These are phyloP conservation scores for Suaeda aralocaspica DNA, from an alignment of 148 eudicot genomes.

Conservation along the genomic window DNA sequence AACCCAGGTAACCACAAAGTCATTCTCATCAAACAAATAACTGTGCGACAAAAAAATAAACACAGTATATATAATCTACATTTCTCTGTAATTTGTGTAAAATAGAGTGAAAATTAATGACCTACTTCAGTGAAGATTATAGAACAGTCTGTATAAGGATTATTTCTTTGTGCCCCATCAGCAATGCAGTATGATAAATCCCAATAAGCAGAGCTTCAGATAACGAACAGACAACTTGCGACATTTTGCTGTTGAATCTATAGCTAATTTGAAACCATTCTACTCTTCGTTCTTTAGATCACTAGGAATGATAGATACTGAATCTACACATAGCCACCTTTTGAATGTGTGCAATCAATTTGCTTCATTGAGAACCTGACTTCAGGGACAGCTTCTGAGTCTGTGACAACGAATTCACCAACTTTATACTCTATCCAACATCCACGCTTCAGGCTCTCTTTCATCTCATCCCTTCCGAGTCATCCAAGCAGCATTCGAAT, in stretches of 20 bases:
- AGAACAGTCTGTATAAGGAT: not conserved
- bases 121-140: conserved; percentile 22
- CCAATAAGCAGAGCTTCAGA: not conserved
- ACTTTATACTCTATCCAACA: conserved; percentile 89
- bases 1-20: conserved; percentile 20
- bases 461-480: conserved; percentile 42
- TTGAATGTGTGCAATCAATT: conserved; percentile 97
- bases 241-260: conserved; percentile 12
- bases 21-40: conserved; percentile 17
- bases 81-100: conserved; percentile 18
- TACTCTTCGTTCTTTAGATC: conserved; percentile 46
- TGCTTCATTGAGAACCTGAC: conserved; percentile 87
- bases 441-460: conserved; percentile 73
- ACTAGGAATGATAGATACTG: conserved; percentile 73
- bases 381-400: conserved; percentile 52
- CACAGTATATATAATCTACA: conserved; percentile 7
- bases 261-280: conserved; percentile 32
- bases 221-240: conserved; percentile 24
- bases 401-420: conserved; percentile 65
- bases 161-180: not conserved
- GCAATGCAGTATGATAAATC: conserved; percentile 3
- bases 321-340: conserved; percentile 96
- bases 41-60: conserved; percentile 2
- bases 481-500: conserved; percentile 66
- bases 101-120: conserved; percentile 8